phyloP scores from a whole-genome alignment of 2,329 filamentous ascomycete genomes.

The Trichoderma atrobrunneum region DNA sequence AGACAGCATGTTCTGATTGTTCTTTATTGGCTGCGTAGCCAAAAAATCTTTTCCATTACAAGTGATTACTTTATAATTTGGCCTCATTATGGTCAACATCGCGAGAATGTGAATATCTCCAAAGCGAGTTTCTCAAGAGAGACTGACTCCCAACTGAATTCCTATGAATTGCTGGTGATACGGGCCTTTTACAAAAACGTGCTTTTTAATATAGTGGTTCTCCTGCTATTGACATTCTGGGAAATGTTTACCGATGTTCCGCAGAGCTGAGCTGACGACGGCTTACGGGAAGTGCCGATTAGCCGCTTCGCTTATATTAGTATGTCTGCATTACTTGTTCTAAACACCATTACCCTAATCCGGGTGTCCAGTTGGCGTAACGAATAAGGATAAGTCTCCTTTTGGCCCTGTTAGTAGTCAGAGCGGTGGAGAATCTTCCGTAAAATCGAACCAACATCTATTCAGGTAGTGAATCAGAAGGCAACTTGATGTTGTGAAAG shows the following conservation, averaged over 20 bases:
- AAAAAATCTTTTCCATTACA: neutral
- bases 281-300: neutral
- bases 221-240: neutral
- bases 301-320: neutral
- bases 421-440: neutral
- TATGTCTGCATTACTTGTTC: neutral
- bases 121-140: neutral
- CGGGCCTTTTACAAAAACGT: too few species aligned
- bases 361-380: neutral
- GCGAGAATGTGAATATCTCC: neutral
- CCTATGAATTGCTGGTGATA: neutral
- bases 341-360: neutral
- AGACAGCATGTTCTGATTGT: neutral
- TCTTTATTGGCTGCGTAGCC: neutral
- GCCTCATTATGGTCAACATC: accelerated
- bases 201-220: neutral
- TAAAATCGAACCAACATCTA: neutral
- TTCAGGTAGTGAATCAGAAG: neutral
- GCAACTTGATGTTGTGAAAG: neutral
- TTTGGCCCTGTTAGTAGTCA: neutral
- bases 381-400: neutral
- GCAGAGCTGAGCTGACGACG: neutral
- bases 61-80: neutral
- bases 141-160: neutral
- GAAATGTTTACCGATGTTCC: neutral